Percentiles rank a stretch among this genome's conserved stretches.
Conservation (phyloP, 2,329 filamentous ascomycete genomes). For the Aspergillus alliaceus region DNA sequence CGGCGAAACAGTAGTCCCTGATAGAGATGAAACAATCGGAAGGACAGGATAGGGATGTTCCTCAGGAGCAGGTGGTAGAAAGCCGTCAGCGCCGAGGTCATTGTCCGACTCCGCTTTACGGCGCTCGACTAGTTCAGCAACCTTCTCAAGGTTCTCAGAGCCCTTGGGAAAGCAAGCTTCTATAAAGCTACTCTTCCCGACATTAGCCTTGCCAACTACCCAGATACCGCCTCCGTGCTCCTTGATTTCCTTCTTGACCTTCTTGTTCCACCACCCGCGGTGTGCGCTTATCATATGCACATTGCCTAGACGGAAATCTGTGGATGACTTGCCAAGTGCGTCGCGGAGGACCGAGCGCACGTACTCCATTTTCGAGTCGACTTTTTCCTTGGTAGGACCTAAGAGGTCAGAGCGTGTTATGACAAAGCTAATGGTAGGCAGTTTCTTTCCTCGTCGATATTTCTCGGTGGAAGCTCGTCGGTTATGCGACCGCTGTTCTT, state of each 20-base stretch:
- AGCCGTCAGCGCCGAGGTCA: conserved; percentile 38
- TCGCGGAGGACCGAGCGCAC: conserved; percentile 74
- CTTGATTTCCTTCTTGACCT: conserved; percentile 84
- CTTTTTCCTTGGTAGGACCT: conserved; percentile 77
- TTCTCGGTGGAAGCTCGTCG: conserved; percentile 68
- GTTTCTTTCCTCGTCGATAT: conserved; percentile 67
- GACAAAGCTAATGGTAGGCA: conserved; percentile 84
- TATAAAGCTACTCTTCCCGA: conserved; percentile 92
- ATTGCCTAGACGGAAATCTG: conserved; percentile 80
- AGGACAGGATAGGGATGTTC: conserved; percentile 78
- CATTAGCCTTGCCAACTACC: conserved; percentile 98
- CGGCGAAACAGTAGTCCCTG: conserved; percentile 91
- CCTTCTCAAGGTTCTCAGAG: conserved; percentile 47
- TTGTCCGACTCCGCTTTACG: conserved; percentile 23
- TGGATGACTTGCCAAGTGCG: conserved; percentile 67
- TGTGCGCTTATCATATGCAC: conserved; percentile 83
- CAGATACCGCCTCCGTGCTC: conserved; percentile 81
- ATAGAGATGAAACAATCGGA: conserved; percentile 80
- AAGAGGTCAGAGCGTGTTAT: conserved; percentile 87
- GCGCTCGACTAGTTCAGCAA: conserved; percentile 35
- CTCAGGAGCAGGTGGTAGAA: conserved; percentile 74
- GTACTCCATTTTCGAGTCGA: conserved; percentile 84
- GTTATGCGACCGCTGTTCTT: conserved; percentile 76
- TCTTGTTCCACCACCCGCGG: conserved; percentile 85
- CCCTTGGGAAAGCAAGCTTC: conserved; percentile 81